phyloP scores from a whole-genome alignment of 83 land plant genomes.

The Larix sibirica region DNA sequence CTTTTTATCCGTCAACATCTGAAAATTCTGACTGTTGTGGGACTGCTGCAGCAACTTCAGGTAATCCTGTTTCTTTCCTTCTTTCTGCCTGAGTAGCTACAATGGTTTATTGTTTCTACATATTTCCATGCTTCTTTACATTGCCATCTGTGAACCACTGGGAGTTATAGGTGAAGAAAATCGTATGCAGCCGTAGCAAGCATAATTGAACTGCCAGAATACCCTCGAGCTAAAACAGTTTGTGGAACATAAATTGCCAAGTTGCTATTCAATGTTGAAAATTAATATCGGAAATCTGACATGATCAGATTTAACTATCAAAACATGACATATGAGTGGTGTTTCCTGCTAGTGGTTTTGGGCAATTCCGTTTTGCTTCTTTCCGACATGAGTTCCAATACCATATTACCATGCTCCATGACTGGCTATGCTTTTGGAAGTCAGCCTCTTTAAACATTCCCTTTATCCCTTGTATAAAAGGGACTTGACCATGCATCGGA shows the following conservation, averaged over 20 bases:
- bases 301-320: not conserved
- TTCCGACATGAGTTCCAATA: not conserved
- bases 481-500: no score
- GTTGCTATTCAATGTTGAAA: not conserved
- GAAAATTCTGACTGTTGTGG: conserved; percentile 12
- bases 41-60: conserved; percentile 9
- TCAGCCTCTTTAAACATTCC: no score
- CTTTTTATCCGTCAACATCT: not conserved
- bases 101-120: no score
- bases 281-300: not conserved
- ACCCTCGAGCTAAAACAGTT: not conserved
- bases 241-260: not conserved
- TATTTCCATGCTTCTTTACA: not conserved
- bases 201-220: no score
- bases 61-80: not conserved
- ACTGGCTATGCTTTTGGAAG: not conserved
- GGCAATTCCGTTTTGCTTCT: no score
- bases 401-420: not conserved
- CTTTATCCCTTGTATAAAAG: no score
- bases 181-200: no score
- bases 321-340: not conserved
- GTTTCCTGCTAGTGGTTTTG: not conserved
- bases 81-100: not conserved
- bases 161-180: not conserved
- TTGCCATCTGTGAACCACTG: not conserved